Evolutionary conservation across 768 basidiomycete genomes (phyloP), one percentile per base, ranked within the genome.

Genomic region (Auriscalpium microsporum): DNA sequence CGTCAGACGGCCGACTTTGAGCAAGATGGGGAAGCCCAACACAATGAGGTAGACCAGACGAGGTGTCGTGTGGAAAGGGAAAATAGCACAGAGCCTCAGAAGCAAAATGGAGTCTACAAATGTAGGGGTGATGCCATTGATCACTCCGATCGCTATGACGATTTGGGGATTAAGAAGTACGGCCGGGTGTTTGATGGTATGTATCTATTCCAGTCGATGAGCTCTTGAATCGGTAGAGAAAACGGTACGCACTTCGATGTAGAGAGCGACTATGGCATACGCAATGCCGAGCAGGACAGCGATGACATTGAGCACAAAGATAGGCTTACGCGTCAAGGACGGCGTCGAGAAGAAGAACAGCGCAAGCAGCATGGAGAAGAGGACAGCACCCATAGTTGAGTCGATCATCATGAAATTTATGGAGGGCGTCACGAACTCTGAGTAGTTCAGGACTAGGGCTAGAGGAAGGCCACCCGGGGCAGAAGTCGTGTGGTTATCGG

Each of bases 71-170:
- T 50, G 52, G 2, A 62, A 57, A 1, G 73, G 72, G 53, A 68
- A 74, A 5, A 75, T 68, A 2, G 70, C 68, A 23, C 67, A 53
- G 14, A 75, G 65, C 1, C 74, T 67, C 50, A 73, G 62, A 16
- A 73, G 44, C 9, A 75, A 68, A 40, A 75, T 69, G 11, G 65
- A 67, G 56, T 74, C 73, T 16, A 73, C 65, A 47, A 73, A 61
- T 1, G 72, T 48, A 14, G 73, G 72, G 1, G 69, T 65, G 48
- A 67, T 57, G 10, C 67, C 56, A 13, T 63, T 56, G 44, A 75
- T 52, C 0, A 55, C 48, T 8, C 65, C 62, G 50, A 61, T 64
- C 0, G 63, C 62, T 3, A 65, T 62, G 21, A 62, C 59, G 11
- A 67, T 35, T 3, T 54, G 2, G 55, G 54, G 5, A 65, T 48